A percentile compares a stretch with the other conserved stretches of the same genome.
These are phyloP conservation scores for Phoma sp. DNA, from an alignment of 2,329 filamentous ascomycete genomes.

Conservation along the genomic window DNA sequence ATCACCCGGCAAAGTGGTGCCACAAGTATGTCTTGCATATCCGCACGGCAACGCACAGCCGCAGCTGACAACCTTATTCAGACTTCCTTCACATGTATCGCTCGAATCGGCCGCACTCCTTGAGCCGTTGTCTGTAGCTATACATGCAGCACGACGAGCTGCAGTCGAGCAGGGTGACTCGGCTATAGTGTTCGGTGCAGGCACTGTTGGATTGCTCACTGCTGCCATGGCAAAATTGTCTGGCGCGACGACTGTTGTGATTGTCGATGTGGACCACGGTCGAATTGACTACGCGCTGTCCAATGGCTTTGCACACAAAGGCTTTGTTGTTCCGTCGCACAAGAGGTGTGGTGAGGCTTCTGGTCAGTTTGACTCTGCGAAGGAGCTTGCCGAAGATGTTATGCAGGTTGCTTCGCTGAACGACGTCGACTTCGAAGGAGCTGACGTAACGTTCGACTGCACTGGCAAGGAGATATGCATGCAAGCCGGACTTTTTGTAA, in stretches of 20 bases:
- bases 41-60: slow-evolving; percentile 27
- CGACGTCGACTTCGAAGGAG: slow-evolving; percentile 49
- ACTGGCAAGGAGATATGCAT: slow-evolving; percentile 54
- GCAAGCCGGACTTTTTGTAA: slow-evolving; percentile 53
- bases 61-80: slow-evolving; percentile 42
- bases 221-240: slow-evolving; percentile 52
- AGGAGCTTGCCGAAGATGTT: slow-evolving; percentile 46
- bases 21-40: slow-evolving; percentile 52
- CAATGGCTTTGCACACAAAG: slow-evolving; percentile 51
- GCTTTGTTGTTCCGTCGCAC: slow-evolving; percentile 42
- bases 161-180: slow-evolving; percentile 74
- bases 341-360: slow-evolving; percentile 36
- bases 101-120: slow-evolving; percentile 50
- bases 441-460: slow-evolving; percentile 52
- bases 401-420: slow-evolving; percentile 47
- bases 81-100: slow-evolving; percentile 50
- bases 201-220: slow-evolving; percentile 61
- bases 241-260: slow-evolving; percentile 51
- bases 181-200: slow-evolving; percentile 85
- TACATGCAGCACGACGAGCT: slow-evolving; percentile 83
- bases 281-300: slow-evolving; percentile 50
- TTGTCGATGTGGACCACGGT: slow-evolving; percentile 51
- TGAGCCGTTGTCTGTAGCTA: slow-evolving; percentile 78
- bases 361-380: slow-evolving; percentile 45
- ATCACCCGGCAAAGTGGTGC: slow-evolving; percentile 55